Percentiles rank a stretch among this genome's conserved stretches.
These are phyloP conservation scores for Wallacemonas rigidus DNA, from an alignment of 208 protist species.

Conservation along the genomic window DNA sequence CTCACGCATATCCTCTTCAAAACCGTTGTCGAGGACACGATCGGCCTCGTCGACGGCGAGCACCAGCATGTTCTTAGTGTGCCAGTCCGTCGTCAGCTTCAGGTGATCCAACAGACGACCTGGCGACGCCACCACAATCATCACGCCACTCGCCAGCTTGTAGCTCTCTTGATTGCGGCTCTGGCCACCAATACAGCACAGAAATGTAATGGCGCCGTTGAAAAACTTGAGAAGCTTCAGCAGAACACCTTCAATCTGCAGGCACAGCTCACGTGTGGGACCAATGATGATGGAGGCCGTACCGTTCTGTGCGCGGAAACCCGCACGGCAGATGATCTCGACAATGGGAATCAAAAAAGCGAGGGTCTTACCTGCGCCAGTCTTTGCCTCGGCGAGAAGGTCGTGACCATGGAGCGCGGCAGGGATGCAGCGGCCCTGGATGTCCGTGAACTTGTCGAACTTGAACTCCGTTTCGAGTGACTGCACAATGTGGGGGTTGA, in stretches of 20 bases:
- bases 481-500: constrained; percentile 84
- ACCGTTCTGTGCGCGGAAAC: constrained; percentile 97
- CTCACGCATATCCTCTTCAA: constrained; percentile 98
- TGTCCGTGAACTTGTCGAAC: constrained; percentile 95
- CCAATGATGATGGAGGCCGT: constrained; percentile 97
- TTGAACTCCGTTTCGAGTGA: constrained; percentile 88
- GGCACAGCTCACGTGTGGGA: constrained; percentile 98
- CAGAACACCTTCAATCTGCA: constrained; percentile 98
- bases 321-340: constrained; percentile 95
- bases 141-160: constrained; percentile 86
- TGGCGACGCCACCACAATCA: constrained; percentile 92
- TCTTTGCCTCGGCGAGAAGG: constrained; percentile 94
- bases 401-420: constrained; percentile 86
- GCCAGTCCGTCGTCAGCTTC: constrained; percentile 97
- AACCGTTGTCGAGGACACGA: constrained; percentile 98
- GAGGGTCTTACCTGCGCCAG: constrained; percentile 97
- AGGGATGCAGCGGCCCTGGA: constrained; percentile 94
- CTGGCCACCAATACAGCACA: constrained; percentile 91
- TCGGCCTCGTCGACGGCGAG: constrained; percentile 99
- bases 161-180: constrained; percentile 90
- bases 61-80: constrained; percentile 96
- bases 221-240: constrained; percentile 93
- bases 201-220: constrained; percentile 88
- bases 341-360: constrained; percentile 99
- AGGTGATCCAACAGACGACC: constrained; percentile 98